Percentiles rank a stretch among this genome's conserved stretches.
These are phyloP conservation scores for Stylosanthes scabra DNA, from an alignment of 331 rosid species.

Conservation along the genomic window DNA sequence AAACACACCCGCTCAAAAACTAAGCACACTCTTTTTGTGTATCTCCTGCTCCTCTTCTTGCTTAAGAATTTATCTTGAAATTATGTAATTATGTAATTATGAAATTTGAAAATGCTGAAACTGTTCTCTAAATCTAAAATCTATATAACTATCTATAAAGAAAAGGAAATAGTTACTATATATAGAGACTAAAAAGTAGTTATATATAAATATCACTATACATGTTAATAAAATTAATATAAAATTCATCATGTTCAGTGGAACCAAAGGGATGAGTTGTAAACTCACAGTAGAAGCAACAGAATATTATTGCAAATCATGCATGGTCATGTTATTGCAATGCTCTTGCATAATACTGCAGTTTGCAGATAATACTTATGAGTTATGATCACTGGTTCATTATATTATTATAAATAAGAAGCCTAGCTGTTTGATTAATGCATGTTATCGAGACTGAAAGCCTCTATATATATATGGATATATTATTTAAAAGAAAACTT, in stretches of 20 bases:
- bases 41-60: neutral
- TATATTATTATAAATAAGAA: constrained; percentile 12
- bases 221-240: too few relatives aligned
- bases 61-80: neutral
- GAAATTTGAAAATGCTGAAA: too few relatives aligned
- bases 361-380: neutral
- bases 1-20: constrained; percentile 34
- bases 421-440: constrained; percentile 1
- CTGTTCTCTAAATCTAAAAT: too few relatives aligned
- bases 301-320: constrained; percentile 22
- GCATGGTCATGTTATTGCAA: constrained; percentile 39
- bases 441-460: constrained; percentile 1
- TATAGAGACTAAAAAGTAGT: neutral
- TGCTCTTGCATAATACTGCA: neutral
- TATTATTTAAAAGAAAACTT: constrained; percentile 49
- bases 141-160: too few relatives aligned
- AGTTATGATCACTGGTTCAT: neutral
- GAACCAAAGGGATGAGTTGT: constrained; percentile 27
- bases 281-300: constrained; percentile 8
- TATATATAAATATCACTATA: too few relatives aligned
- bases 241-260: neutral
- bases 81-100: too few relatives aligned
- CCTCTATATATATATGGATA: neutral
- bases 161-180: too few relatives aligned
- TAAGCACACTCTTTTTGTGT: neutral